Evolutionary conservation across 1,284 basidiomycete genomes (phyloP), one percentile per base, ranked within the genome.

Genomic region (Sporisorium scitamineum): DNA sequence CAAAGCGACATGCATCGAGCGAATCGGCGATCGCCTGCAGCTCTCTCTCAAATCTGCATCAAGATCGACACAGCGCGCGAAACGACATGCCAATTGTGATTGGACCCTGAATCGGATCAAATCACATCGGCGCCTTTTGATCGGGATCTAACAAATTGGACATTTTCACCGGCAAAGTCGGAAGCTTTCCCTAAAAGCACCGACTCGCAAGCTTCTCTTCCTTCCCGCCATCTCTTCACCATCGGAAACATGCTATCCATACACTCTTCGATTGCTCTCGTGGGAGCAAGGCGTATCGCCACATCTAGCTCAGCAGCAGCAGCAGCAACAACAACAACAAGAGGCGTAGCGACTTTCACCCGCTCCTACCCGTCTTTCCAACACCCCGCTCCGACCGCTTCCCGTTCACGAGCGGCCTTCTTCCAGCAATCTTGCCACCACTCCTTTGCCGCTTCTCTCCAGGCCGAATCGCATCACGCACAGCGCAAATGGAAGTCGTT

Each of bases 371-470:
- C 67, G 7, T 55, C 67, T 24, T 53, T 69, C 20, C 34, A 47
- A 16, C 54, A 39, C 18, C 34, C 41, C n/a, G 5, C 47, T 5
- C 41, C 56, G 8, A 18, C 53, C 8, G 5, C 16, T 6, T 2
- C 42, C 26, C 50, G 31, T 45, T 41, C 56, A 2, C 51, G 24
- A 42, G 45, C 64, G 6, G 47, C 57, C 13, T 67, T 61, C 45
- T 66, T 71, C 51, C 55, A 71, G 55, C 63, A 55, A 4, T 71
- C 69, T 2, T 71, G 58, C 32, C 51, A 61, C 3, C 69, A 59
- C 2, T 32, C 41, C 11, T 10, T 61, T 34, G 54, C 41, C 4
- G 50, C 54, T 24, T 31, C 61, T 5, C 6, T 56, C 14, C 16
- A 45, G 2, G n/a, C 34, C 3, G 18, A 18, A 8, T 29, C 41